A percentile compares a stretch with the other conserved stretches of the same genome.
phyloP scores from a whole-genome alignment of 768 basidiomycete genomes.

The Lactarius sp. region DNA sequence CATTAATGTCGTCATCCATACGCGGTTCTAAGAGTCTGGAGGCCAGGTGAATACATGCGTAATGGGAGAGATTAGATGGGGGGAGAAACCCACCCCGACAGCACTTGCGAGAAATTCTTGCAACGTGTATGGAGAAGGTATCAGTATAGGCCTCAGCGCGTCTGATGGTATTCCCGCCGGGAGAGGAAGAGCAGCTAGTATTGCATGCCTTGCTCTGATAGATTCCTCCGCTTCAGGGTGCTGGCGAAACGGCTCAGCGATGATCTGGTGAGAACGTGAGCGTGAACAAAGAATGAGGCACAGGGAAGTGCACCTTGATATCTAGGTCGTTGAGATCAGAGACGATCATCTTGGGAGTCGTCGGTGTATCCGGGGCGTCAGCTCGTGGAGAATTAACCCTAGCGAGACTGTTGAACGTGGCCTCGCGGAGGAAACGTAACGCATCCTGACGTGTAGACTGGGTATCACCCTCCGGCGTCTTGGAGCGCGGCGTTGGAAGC shows the following conservation, averaged over 20 bases:
- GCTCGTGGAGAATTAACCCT: slow-evolving; percentile 16
- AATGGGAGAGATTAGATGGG: slow-evolving; percentile 4
- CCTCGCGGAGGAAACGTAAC: slow-evolving; percentile 24
- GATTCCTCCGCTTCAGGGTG: slow-evolving; percentile 28
- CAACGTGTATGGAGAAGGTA: slow-evolving; percentile 58
- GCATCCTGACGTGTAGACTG: slow-evolving; percentile 25
- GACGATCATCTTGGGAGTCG: slow-evolving; percentile 17
- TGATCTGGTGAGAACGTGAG: slow-evolving; percentile 8
- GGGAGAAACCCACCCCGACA: slow-evolving; percentile 45
- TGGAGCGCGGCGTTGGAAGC: slow-evolving; percentile 3
- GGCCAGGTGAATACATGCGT: slow-evolving; percentile 14
- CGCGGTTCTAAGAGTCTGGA: slow-evolving; percentile 53
- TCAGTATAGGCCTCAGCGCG: slow-evolving; percentile 60
- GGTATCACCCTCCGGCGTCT: slow-evolving; percentile 20
- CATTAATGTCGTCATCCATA: slow-evolving; percentile 33
- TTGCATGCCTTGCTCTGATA: slow-evolving; percentile 49
- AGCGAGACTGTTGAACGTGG: slow-evolving; percentile 22
- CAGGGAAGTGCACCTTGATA: slow-evolving; percentile 8
- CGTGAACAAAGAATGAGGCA: not conserved
- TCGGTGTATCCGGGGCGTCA: not conserved
- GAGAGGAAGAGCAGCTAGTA: slow-evolving; percentile 57
- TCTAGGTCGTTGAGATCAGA: slow-evolving; percentile 24
- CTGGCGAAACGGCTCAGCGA: slow-evolving; percentile 3
- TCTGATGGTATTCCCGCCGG: slow-evolving; percentile 61
- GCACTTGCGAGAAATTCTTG: slow-evolving; percentile 63